Conservation (phyloP, 768 basidiomycete species). For the Lactifluus hygrophoroides region DNA sequence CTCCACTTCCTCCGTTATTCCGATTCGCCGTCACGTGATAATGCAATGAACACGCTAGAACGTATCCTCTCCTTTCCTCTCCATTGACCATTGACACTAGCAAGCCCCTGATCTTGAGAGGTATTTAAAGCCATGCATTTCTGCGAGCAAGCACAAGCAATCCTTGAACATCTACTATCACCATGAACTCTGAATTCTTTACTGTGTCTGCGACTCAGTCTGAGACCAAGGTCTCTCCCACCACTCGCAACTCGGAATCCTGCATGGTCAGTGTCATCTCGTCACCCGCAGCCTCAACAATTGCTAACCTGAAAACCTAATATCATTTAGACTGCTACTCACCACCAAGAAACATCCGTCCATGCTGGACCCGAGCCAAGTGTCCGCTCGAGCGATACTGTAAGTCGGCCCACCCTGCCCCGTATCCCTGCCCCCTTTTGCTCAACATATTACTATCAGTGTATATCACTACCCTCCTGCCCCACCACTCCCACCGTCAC, state of each 20-base stretch:
- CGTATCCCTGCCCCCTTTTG: neutral
- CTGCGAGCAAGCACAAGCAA: neutral
- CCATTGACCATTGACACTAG: too few species aligned
- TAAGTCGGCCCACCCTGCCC: neutral
- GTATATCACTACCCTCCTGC: neutral
- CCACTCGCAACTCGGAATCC: too few species aligned
- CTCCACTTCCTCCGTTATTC: too few species aligned
- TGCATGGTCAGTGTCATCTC: neutral
- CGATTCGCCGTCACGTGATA: too few species aligned
- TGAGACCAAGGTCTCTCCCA: too few species aligned
- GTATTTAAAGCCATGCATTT: conserved; percentile 3
- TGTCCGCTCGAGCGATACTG: neutral
- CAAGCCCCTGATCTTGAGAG: conserved; percentile 12
- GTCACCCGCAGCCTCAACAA: neutral
- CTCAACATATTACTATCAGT: neutral
- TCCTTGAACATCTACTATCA: neutral
- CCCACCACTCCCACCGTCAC: neutral
- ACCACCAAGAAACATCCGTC: neutral
- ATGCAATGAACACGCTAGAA: too few species aligned
- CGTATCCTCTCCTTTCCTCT: too few species aligned
- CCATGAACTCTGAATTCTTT: neutral
- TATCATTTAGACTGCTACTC: neutral
- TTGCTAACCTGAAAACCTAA: neutral
- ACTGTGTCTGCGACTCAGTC: neutral
- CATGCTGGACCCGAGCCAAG: neutral